Evolutionary conservation across 2,329 filamentous ascomycete species (phyloP), one percentile per base, ranked within the genome.

Genomic region (Colletotrichum lindemuthianum): DNA sequence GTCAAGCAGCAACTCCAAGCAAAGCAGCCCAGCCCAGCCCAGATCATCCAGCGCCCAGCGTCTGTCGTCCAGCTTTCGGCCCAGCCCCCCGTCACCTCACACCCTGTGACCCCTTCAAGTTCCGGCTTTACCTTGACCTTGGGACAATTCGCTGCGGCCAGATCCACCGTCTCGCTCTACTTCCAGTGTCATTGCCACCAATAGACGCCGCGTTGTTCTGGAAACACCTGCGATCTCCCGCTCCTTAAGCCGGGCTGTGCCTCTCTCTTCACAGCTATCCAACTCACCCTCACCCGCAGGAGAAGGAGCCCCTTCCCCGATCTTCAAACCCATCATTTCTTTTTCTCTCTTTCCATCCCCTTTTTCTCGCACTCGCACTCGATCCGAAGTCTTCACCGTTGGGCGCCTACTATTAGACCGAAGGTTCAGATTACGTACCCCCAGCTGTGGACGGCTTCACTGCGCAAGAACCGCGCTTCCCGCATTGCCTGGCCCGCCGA

Each of bases 401-500:
- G 4, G 24, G 4, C 24, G 24, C 24, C 24, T 24, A 24, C 24
- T 4, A 24, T 24, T 24, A 24, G 24, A 1, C 24, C 24, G 24
- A 24, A 24, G 24, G 24, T 24, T 24, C 24, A 24, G 24, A 24
- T 24, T 24, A 24, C 24, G 1, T 24, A 24, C 24, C 24, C 4
- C 24, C 24, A 5, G 13, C 15, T 32, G 43, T 45, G 43, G 43
- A 45, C 9, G 24, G 43, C 43, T 45, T 45, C 43, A 12, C 24
- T 15, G 13, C 45, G 45, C 45, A 32, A 45, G 43, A n/a, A 15
- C 65, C 49, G 54, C 63, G 51, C 63, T 68, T 58, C 59, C 44
- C 59, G 59, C 59, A 67, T 65, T 56, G 51, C 54, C 66, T 68
- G 69, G 69, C 68, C 70, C 70, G 68, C 72, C 75, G 74, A 77